Base-by-base conservation (phyloP, 805 yeast genomes). In the Wickerhamiella cacticola region DNA sequence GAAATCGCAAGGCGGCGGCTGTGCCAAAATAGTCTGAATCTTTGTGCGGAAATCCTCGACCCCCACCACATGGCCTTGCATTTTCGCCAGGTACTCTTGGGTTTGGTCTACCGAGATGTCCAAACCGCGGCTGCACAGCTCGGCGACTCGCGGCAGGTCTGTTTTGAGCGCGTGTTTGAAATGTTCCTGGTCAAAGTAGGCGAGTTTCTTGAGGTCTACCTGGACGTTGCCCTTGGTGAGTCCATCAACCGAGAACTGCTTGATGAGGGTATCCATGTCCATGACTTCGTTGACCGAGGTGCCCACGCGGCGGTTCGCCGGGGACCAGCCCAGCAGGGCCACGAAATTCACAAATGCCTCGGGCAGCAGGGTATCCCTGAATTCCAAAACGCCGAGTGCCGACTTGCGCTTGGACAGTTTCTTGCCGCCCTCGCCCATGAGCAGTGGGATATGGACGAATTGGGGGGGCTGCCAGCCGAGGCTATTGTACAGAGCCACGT, bases 251-350 rank as follows among this genome's bases (percentile, higher is more conserved):
- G 77, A 69, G 60, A 92, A 92, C 21, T 62, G 51, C 23, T 68
- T 52, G 10, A 70, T 74, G 47, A 88, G 63, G 28, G 82, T 76
- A 1, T 68, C 34, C 45, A 61, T 47, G 10, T 51, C 39, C 51
- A 63, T 48, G n/a, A 61, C 56, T 18, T 65, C 68, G 16, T 58
- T 54, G 13, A 42, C 35, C n/a, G 57, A 50, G 7, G 49, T 50
- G 16, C 54, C 58, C 33, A 63, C 59, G 22, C 71, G 66, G 5
- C 28, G 26, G 24, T 69, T 68, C 5, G 78, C 76, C 3, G 96
- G 94, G 4, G 95, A 74, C 98, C 98, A 92, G 0, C 99, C 99
- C 63, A 86, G 82, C 50, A 92, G 68, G 0, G 89, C 95, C 38
- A 80, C 81, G 62, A 86, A 92, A 57, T 92, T 92, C 5, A 84